Conservation (phyloP, 2,329 filamentous ascomycete species). For the Rachicladosporium sp. region DNA sequence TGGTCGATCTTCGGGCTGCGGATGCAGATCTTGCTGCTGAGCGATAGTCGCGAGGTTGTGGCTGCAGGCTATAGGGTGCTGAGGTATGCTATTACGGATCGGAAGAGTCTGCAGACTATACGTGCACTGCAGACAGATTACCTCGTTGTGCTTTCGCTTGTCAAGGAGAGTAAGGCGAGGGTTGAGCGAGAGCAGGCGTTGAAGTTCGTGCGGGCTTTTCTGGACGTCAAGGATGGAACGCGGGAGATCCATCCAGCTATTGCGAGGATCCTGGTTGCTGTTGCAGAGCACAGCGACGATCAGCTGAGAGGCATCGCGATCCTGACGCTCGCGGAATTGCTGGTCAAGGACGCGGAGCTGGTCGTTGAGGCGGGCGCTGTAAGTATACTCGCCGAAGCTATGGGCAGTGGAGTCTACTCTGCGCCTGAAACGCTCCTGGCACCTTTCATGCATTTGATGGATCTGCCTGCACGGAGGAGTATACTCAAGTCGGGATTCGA, state of each 20-base stretch:
- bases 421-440: constrained; percentile 79
- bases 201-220: constrained; percentile 88
- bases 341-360: constrained; percentile 72
- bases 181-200: constrained; percentile 93
- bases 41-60: constrained; percentile 89
- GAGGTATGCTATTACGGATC: constrained; percentile 86
- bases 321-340: constrained; percentile 82
- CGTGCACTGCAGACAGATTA: constrained; percentile 82
- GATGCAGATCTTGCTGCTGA: constrained; percentile 91
- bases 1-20: constrained; percentile 91
- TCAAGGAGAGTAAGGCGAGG: constrained; percentile 93
- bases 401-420: constrained; percentile 83
- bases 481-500: constrained; percentile 83
- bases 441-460: constrained; percentile 81
- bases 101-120: constrained; percentile 79
- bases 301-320: constrained; percentile 80
- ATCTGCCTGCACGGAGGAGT: constrained; percentile 66
- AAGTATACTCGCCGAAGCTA: constrained; percentile 71
- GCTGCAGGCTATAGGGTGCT: constrained; percentile 89
- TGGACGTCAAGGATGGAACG: constrained; percentile 89
- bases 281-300: constrained; percentile 78
- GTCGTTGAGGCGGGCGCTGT: constrained; percentile 76
- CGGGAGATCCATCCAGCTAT: constrained; percentile 77
- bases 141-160: constrained; percentile 78
- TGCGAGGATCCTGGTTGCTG: constrained; percentile 77